These are phyloP conservation scores for Ascochyta rabiei DNA, from an alignment of 2,329 filamentous ascomycete genomes.

Conservation along the genomic window DNA sequence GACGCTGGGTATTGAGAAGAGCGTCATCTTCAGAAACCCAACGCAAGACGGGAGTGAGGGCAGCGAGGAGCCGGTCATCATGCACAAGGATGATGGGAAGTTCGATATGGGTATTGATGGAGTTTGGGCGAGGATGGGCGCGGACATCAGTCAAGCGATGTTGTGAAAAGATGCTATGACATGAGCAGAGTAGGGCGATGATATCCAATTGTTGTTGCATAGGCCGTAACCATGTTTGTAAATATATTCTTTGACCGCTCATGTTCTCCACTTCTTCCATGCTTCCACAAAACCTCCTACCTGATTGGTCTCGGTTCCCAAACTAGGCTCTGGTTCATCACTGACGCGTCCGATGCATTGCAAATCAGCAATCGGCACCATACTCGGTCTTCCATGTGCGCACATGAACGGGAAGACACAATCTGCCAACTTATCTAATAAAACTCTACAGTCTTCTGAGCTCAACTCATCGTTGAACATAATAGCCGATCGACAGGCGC, in stretches of 20 bases:
- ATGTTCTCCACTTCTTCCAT: slow-evolving; percentile 13
- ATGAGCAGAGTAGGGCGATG: too few relatives aligned
- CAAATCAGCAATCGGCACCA: slow-evolving; percentile 54
- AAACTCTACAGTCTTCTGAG: slow-evolving; percentile 60
- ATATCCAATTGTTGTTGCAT: too few relatives aligned
- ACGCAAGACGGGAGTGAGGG: slow-evolving; percentile 2
- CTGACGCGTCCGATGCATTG: not conserved
- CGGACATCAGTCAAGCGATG: slow-evolving; percentile 13
- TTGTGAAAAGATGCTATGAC: not conserved
- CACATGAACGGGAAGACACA: slow-evolving; percentile 83
- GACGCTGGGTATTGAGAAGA: slow-evolving; percentile 13
- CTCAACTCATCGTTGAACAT: slow-evolving; percentile 82
- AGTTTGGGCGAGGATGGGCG: slow-evolving; percentile 15
- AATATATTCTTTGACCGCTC: not conserved
- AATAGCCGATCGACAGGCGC: slow-evolving; percentile 78
- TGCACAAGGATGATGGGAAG: slow-evolving; percentile 15
- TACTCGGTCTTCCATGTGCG: slow-evolving; percentile 70
- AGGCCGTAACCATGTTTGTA: too few relatives aligned
- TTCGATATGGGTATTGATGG: slow-evolving; percentile 19
- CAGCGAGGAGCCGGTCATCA: slow-evolving; percentile 6
- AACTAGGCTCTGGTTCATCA: not conserved
- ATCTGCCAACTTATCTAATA: slow-evolving; percentile 63
- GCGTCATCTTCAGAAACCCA: slow-evolving; percentile 17
- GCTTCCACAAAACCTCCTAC: slow-evolving; percentile 4
- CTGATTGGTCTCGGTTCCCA: not conserved